A percentile compares a stretch with the other conserved stretches of the same genome.
phyloP scores from a whole-genome alignment of 495 filamentous ascomycete genomes.

The Podospora fimiseda region DNA sequence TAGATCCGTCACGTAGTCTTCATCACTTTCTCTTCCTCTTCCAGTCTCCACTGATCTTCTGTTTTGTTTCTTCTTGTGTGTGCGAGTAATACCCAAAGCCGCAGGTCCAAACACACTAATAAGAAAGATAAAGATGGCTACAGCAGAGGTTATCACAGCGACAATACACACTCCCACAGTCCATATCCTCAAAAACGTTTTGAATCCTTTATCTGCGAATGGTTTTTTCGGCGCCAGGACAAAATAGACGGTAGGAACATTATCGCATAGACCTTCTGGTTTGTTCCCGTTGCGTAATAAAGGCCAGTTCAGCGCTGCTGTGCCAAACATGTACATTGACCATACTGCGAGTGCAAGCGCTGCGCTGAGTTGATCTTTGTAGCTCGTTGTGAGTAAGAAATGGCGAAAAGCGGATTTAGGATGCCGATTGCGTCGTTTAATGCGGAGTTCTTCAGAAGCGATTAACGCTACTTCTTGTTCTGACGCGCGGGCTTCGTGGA shows the following conservation, averaged over 20 bases:
- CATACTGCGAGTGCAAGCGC: slow-evolving; percentile 23
- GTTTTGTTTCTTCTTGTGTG: neutral
- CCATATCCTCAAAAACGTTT: slow-evolving; percentile 22
- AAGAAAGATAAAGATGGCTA: slow-evolving; percentile 19
- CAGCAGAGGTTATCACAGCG: slow-evolving; percentile 23
- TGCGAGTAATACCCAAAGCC: slow-evolving; percentile 7
- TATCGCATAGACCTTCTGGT: slow-evolving; percentile 17
- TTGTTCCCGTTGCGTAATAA: slow-evolving; percentile 24
- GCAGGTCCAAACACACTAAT: slow-evolving; percentile 17
- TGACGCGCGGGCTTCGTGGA: slow-evolving; percentile 20
- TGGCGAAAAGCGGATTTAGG: slow-evolving; percentile 17
- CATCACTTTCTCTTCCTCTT: too few relatives aligned
- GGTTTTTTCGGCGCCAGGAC: slow-evolving; percentile 27
- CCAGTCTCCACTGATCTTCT: slow-evolving; percentile 17
- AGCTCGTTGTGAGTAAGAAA: slow-evolving; percentile 21
- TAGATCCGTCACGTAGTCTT: slow-evolving; percentile 9
- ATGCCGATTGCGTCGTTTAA: slow-evolving; percentile 13
- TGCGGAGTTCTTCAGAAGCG: slow-evolving; percentile 22
- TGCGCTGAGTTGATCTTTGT: slow-evolving; percentile 26
- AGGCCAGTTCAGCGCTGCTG: slow-evolving; percentile 25
- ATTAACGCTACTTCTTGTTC: slow-evolving; percentile 25
- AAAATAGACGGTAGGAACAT: slow-evolving; percentile 27
- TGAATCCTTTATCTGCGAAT: slow-evolving; percentile 18
- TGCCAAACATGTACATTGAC: slow-evolving; percentile 26
- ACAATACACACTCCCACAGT: slow-evolving; percentile 26